Evolutionary conservation across 2,329 filamentous ascomycete genomes (phyloP).

Genomic region (Cercospora beticola): DNA sequence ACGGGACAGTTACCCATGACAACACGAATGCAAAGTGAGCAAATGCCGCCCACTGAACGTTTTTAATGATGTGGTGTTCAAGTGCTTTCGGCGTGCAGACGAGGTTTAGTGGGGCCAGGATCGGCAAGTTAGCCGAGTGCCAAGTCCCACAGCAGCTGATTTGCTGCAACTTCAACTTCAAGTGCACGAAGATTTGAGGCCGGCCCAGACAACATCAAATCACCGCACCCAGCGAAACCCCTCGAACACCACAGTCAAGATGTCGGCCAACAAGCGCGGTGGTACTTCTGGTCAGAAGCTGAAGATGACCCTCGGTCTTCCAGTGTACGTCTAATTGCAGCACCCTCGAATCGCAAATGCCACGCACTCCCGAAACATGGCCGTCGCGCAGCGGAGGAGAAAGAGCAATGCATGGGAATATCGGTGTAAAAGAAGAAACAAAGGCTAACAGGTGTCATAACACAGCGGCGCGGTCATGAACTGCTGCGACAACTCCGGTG

Average conservation of each 20-base stretch:
- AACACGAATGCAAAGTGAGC: neutral
- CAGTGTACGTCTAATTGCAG: constrained; percentile 73
- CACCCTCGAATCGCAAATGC: constrained; percentile 11
- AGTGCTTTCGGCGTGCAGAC: neutral
- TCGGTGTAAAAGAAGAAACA: neutral
- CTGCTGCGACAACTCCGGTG: constrained; percentile 99
- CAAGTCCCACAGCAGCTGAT: constrained; percentile 1
- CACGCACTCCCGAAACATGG: neutral
- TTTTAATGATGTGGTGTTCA: neutral
- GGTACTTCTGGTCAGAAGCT: constrained; percentile 99
- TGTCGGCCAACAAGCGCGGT: constrained; percentile 52
- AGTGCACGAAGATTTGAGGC: constrained; percentile 5
- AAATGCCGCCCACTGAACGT: neutral
- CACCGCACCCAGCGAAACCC: constrained; percentile 20
- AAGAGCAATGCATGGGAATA: constrained; percentile 3
- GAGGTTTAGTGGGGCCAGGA: neutral
- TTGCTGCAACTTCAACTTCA: constrained; percentile 1
- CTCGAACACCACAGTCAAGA: constrained; percentile 8
- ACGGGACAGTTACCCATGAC: neutral
- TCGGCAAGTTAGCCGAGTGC: neutral
- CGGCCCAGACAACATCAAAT: constrained; percentile 3
- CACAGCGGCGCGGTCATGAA: constrained; percentile 97
- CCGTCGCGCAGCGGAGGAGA: neutral
- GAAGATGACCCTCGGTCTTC: constrained; percentile 99
- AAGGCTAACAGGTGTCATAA: constrained; percentile 15